phyloP scores from a whole-genome alignment of 164 flowering plant genomes.

The Vitis amurensis region DNA sequence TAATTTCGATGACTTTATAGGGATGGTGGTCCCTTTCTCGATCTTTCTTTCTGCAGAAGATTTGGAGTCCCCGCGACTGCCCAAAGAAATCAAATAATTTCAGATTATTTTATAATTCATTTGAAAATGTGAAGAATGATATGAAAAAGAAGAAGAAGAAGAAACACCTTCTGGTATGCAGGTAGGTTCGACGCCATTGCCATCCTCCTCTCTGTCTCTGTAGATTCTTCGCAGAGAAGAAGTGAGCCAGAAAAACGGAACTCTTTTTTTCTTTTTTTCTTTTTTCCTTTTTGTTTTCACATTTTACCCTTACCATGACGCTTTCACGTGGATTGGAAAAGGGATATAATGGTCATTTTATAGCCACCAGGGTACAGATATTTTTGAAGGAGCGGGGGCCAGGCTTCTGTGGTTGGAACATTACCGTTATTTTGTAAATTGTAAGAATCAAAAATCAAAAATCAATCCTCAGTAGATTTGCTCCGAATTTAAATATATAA shows the following conservation, averaged over 20 bases:
- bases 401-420: too few relatives aligned
- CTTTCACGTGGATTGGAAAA: too few relatives aligned
- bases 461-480: too few relatives aligned
- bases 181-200: constrained; percentile 34
- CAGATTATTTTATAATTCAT: background rate
- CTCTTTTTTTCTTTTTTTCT: background rate
- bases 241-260: background rate
- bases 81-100: background rate
- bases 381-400: too few relatives aligned
- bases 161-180: constrained; percentile 27
- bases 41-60: constrained; percentile 63
- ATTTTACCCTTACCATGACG: background rate
- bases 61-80: constrained; percentile 35
- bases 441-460: too few relatives aligned
- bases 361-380: too few relatives aligned
- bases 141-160: background rate
- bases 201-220: constrained; percentile 18
- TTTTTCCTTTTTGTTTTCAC: background rate
- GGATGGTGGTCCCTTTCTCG: constrained; percentile 50
- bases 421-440: too few relatives aligned
- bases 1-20: constrained; percentile 80
- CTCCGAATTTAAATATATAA: too few relatives aligned
- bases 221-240: background rate
- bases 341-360: too few relatives aligned
- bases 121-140: background rate